Evolutionary conservation across 2,329 filamentous ascomycete species (phyloP).

Genomic region (Zymoseptoria pseudotritici): DNA sequence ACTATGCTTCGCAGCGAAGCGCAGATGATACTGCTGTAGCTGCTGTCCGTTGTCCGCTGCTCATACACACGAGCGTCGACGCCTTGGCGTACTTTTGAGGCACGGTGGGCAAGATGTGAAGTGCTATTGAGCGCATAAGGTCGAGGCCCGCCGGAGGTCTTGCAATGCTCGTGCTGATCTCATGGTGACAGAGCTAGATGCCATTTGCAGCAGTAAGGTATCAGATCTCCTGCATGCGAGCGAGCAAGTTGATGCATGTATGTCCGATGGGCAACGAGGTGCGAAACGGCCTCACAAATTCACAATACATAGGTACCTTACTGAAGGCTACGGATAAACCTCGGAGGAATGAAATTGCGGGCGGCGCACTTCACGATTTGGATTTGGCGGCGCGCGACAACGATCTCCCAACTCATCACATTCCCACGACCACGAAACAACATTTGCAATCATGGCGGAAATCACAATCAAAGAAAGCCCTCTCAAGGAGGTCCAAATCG

Average conservation of each 20-base stretch:
- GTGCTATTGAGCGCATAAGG: not conserved
- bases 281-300: not conserved
- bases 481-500: constrained; percentile 69
- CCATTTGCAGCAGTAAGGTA: not conserved
- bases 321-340: not conserved
- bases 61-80: not conserved
- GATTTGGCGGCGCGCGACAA: not conserved
- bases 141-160: not conserved
- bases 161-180: not conserved
- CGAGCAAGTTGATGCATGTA: not conserved
- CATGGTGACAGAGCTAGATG: not conserved
- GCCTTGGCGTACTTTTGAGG: not conserved
- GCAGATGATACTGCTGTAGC: not conserved
- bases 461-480: constrained; percentile 42
- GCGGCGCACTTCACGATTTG: not conserved
- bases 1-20: not conserved
- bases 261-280: too few species aligned
- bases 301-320: too few species aligned
- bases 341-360: not conserved
- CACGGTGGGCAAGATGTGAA: too few species aligned
- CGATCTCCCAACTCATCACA: not conserved
- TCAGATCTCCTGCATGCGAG: not conserved
- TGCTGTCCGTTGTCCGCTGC: not conserved
- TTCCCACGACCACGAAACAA: not conserved
- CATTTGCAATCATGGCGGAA: constrained; percentile 21